phyloP scores from a whole-genome alignment of 2,329 filamentous ascomycete species.

The Albifimbria verrucaria region DNA sequence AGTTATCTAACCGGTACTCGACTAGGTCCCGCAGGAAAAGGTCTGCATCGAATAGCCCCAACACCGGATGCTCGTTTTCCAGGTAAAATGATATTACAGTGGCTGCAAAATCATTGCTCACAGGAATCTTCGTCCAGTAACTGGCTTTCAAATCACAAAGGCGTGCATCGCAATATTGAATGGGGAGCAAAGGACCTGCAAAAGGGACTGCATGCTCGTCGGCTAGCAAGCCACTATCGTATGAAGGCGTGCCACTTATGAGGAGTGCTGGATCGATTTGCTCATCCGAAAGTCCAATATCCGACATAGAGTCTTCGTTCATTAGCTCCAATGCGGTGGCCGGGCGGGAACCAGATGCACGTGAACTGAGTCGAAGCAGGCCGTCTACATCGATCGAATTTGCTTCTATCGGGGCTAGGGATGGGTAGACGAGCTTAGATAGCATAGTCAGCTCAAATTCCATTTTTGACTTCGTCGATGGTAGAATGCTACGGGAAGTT shows the following conservation, averaged over 20 bases:
- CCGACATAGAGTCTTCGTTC: no score
- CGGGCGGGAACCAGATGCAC: no score
- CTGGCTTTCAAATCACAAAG: background rate
- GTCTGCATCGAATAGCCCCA: background rate
- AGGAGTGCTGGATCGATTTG: background rate
- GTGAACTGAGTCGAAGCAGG: background rate
- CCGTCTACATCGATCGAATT: background rate
- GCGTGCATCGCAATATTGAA: background rate
- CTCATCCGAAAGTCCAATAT: no score
- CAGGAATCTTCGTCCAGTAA: background rate
- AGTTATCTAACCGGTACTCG: background rate
- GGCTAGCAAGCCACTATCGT: background rate
- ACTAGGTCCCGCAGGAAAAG: background rate
- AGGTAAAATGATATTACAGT: background rate
- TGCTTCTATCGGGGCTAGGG: background rate
- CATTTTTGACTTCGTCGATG: background rate
- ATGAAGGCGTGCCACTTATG: background rate
- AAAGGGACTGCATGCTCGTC: background rate
- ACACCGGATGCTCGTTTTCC: background rate
- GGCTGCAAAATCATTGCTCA: background rate
- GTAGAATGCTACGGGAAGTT: background rate
- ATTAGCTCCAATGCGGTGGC: no score
- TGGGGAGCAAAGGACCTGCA: background rate
- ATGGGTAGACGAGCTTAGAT: background rate
- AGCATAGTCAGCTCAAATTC: background rate